These are phyloP conservation scores for Floccularia luteovirens DNA, from an alignment of 768 basidiomycete genomes.

Conservation along the genomic window DNA sequence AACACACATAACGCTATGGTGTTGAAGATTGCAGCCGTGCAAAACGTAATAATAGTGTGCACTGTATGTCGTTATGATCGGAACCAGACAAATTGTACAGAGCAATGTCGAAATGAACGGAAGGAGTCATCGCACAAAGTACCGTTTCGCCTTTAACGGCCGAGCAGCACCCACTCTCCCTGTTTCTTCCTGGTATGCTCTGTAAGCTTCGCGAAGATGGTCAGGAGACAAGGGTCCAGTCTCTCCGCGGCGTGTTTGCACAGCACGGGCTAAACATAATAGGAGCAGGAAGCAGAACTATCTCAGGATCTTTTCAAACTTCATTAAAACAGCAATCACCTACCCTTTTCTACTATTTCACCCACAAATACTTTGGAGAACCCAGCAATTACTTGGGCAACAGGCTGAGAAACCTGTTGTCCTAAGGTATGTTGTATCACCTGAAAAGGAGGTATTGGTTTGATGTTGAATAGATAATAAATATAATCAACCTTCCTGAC, in stretches of 20 bases:
- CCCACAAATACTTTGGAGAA: constrained; percentile 91
- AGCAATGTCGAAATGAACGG: neutral
- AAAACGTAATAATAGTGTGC: too few relatives aligned
- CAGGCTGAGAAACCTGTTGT: constrained; percentile 79
- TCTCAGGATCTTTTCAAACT: neutral
- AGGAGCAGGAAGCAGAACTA: constrained; percentile 1
- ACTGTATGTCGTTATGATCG: neutral
- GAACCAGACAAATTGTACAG: neutral
- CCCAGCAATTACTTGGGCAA: constrained; percentile 85
- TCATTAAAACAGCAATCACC: constrained; percentile 8
- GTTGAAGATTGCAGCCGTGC: too few relatives aligned
- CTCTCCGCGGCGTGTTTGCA: constrained; percentile 66
- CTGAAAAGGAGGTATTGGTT: constrained; percentile 25
- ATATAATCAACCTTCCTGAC: constrained; percentile 58
- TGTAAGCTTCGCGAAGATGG: constrained; percentile 85
- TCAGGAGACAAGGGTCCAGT: constrained; percentile 80
- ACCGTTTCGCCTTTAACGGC: constrained; percentile 57
- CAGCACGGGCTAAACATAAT: constrained; percentile 51
- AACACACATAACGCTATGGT: too few relatives aligned
- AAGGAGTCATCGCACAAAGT: constrained; percentile 56
- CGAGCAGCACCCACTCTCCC: constrained; percentile 76
- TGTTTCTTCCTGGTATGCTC: constrained; percentile 73
- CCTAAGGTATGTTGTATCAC: constrained; percentile 78
- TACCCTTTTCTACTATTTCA: constrained; percentile 86
- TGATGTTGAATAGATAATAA: neutral